A percentile compares a stretch with the other conserved stretches of the same genome.
These are phyloP conservation scores for Amoeboaphelidium protococcarum DNA, from an alignment of 371 early-diverging fungal genomes.

Conservation along the genomic window DNA sequence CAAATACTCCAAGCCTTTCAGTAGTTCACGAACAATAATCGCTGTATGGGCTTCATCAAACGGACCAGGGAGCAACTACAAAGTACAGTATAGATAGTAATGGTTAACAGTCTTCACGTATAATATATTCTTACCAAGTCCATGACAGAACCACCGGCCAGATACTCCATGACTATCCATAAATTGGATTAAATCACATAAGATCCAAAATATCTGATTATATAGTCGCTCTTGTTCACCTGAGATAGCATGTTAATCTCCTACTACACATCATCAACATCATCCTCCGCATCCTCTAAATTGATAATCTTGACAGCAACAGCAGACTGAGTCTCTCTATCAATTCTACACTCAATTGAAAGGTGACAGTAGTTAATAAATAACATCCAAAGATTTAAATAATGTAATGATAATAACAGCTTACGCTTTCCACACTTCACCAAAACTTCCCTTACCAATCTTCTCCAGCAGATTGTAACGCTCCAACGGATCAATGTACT, in stretches of 20 bases:
- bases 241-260: constrained; percentile 89
- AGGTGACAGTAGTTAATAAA: too few species aligned
- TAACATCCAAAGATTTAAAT: too few species aligned
- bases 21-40: constrained; percentile 62
- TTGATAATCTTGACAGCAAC: neutral
- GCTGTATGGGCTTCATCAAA: constrained; percentile 71
- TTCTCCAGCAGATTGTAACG: neutral
- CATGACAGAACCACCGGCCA: constrained; percentile 15
- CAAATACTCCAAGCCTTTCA: constrained; percentile 77
- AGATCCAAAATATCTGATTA: constrained; percentile 46
- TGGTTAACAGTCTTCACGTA: constrained; percentile 8
- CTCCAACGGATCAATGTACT: too few species aligned
- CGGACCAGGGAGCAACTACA: constrained; percentile 44
- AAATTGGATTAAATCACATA: constrained; percentile 6
- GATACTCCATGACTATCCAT: constrained; percentile 25
- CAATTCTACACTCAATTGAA: neutral
- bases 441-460: constrained; percentile 18
- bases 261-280: constrained; percentile 50
- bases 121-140: constrained; percentile 26
- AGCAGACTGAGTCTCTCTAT: neutral
- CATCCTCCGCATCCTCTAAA: constrained; percentile 53
- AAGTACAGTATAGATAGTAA: neutral
- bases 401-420: too few species aligned
- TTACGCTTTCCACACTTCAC: constrained; percentile 10
- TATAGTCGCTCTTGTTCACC: constrained; percentile 47